A percentile compares a stretch with the other conserved stretches of the same genome.
Conservation (phyloP, 148 eudicot species). For the Agrostemma githago region DNA sequence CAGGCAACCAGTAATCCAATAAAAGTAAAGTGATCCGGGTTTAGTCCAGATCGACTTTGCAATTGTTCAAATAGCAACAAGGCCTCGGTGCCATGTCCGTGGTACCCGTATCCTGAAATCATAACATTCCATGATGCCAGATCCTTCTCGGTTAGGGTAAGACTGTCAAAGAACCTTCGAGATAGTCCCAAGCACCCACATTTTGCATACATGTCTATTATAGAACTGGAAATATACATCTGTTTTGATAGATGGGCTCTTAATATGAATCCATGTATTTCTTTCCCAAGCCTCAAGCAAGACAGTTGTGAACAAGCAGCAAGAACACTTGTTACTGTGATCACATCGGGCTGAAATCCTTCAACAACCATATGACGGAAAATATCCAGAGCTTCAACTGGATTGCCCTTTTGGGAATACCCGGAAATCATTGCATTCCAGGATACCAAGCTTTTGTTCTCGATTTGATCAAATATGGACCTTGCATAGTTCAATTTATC, state of each 20-base stretch:
- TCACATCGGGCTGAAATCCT: constrained; percentile 35
- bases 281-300: constrained; percentile 46
- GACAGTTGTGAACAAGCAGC: constrained; percentile 60
- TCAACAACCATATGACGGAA: constrained; percentile 35
- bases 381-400: constrained; percentile 38
- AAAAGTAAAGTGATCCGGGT: constrained; percentile 47
- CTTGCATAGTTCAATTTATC: constrained; percentile 31
- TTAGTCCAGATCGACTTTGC: constrained; percentile 32
- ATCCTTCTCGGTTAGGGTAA: constrained; percentile 28
- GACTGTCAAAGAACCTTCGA: constrained; percentile 38
- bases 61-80: constrained; percentile 42
- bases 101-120: constrained; percentile 63
- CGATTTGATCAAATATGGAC: constrained; percentile 38
- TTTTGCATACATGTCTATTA: constrained; percentile 71
- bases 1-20: constrained; percentile 48
- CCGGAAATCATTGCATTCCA: constrained; percentile 75
- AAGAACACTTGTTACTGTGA: constrained; percentile 40
- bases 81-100: constrained; percentile 53
- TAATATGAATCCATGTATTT: constrained; percentile 55
- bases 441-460: constrained; percentile 34
- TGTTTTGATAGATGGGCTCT: constrained; percentile 38
- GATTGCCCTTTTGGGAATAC: constrained; percentile 41
- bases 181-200: constrained; percentile 50
- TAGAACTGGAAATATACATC: constrained; percentile 34
- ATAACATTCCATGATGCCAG: constrained; percentile 45